Evolutionary conservation across 306 rosid species (phyloP), one percentile per base, ranked within the genome.

Genomic region (Rosa multiflora): DNA sequence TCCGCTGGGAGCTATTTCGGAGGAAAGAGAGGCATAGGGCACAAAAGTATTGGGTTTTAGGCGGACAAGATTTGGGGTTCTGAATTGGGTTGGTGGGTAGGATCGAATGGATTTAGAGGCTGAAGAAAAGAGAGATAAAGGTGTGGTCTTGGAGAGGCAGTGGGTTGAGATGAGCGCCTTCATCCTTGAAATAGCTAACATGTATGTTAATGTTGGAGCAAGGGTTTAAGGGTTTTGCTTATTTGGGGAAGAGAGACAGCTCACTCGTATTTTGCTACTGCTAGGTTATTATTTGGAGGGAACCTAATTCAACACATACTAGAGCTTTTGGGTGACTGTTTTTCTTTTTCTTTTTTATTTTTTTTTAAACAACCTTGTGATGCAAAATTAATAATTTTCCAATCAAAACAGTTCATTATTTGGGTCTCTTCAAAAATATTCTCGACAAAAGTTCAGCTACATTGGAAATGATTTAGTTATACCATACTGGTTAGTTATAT

Each of bases 161-260:
- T 42, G 89, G 90, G 76, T 67, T 67, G 78, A 81, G 39, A 87
- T 61, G 39, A 95, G 79, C 62, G 83, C 73, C 85, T 87, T 90
- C 98, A 92, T 94, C 76, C 62, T 87, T 5, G 86, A 73, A 66
- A 78, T 76, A 70, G 82, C 69, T 14, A 42, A 39, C 88, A 86
- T 86, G 35, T 46, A 32, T 32, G 37, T 32, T 32, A 32, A 32
- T 32, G 37, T 32, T 32, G 37, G 26, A 39, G 18, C 37, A 32
- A 58, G 55, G 78, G 53, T 88, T 88, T 82, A 85, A 78, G 88
- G 90, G 90, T 85, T 86, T 86, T 39, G 68, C 69, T 18, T 20
- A n/a, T 37, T 10, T 37, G 3, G 8, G 70, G 67, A 29, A 62
- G 20, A 29, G 42, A 32, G 68, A 29, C n/a, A 63, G 32, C 14